Base-by-base conservation (phyloP, 352 stramenopile genomes). In the Pythium chondricola region DNA sequence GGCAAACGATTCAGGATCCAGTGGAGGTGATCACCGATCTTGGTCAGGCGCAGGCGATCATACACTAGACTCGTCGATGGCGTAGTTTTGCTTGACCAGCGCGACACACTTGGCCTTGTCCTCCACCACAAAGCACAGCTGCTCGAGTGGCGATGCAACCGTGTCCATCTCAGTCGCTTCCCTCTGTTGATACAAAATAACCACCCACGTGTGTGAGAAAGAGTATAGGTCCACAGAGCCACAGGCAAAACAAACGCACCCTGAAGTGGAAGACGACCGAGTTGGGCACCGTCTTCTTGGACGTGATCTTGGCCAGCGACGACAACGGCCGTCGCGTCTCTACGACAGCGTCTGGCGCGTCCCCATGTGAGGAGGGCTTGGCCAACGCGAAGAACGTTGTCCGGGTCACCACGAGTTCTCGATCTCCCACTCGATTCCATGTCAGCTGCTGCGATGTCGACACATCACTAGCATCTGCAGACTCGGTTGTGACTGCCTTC, bases 261-360 rank as follows among this genome's bases (percentile, higher is more conserved):
- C 79, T 74, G 46, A 90, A 93, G 47, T 85, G 63, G 46, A 93
- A 83, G 31, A 89, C 61, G 21, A 93, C 55, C 1, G 73, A 74
- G 52, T 85, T 89, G 5, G 72, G 53, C 8, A 88, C 39, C 2
- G 67, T 72, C 14, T 84, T 63, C 22, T 73, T 63, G 20, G 71
- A 72, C 7, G 69, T 69, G 47, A 93, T 74, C 50, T 81, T 75
- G 0, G 49, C 58, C 7, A 93, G 51, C 11, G 76, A 63, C 18
- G 67, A 67, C 24, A 93, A 59, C 20, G 65, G 58, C 21, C 72
- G 66, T 33, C 66, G 71, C 7, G 81, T 74, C 54, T 93, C 78
- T 2, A 90, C 67, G 13, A 87, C 45, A 0, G 70, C 77, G 45
- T 66, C 62, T 6, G 47, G 44, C 2, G 41, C 50, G 21, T 71